These are phyloP conservation scores for Glebionis coronaria DNA, from an alignment of 129 eudicot genomes.

Conservation along the genomic window DNA sequence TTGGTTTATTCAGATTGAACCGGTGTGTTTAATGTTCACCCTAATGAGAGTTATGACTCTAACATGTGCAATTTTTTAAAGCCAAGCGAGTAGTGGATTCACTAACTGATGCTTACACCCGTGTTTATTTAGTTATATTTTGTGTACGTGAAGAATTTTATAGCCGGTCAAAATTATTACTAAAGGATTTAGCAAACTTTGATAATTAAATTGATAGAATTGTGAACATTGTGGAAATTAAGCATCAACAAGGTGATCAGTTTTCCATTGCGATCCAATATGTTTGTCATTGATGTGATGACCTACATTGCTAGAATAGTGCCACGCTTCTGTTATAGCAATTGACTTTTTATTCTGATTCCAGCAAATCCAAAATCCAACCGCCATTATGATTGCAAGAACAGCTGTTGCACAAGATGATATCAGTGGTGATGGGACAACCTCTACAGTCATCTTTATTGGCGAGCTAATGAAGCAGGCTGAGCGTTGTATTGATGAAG, in stretches of 20 bases:
- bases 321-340: background rate
- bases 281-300: background rate
- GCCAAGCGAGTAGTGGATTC: background rate
- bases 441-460: slow-evolving; percentile 90
- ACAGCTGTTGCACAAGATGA: slow-evolving; percentile 99
- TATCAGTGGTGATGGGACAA: slow-evolving; percentile 95
- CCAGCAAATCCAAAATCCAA: slow-evolving; percentile 97
- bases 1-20: background rate
- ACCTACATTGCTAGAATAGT: background rate
- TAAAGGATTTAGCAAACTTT: background rate
- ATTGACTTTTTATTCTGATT: slow-evolving; percentile 8
- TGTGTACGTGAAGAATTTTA: background rate
- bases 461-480: slow-evolving; percentile 99
- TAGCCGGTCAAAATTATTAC: background rate
- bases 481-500: slow-evolving; percentile 92
- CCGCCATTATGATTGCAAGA: slow-evolving; percentile 96
- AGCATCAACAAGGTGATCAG: background rate
- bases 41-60: background rate
- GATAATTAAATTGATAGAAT: background rate
- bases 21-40: background rate
- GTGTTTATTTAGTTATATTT: background rate
- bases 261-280: background rate
- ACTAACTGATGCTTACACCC: background rate
- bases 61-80: background rate
- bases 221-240: background rate